phyloP scores from a whole-genome alignment of 768 basidiomycete species.

The Macrocybe gigantea region DNA sequence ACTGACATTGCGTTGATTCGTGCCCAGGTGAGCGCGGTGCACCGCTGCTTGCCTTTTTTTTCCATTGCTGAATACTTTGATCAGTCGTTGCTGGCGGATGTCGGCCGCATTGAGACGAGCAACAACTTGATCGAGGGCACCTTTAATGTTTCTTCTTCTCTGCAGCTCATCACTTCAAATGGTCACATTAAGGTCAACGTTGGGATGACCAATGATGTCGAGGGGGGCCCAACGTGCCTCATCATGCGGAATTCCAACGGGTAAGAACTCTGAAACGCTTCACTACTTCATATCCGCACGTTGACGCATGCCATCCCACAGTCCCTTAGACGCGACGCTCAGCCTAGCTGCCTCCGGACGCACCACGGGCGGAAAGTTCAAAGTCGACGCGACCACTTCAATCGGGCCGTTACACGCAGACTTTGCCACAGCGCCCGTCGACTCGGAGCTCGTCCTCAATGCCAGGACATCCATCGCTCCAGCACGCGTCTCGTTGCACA shows the following conservation, averaged over 20 bases:
- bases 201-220: neutral
- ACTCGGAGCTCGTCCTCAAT: neutral
- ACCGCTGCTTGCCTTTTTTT: no score
- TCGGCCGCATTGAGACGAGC: neutral
- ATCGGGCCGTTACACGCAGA: neutral
- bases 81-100: neutral
- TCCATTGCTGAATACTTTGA: no score
- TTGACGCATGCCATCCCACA: neutral
- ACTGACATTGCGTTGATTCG: no score
- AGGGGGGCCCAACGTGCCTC: neutral
- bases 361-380: neutral
- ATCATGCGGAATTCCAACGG: neutral
- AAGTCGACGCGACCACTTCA: neutral
- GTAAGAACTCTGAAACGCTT: neutral
- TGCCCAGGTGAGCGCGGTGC: no score
- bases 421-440: neutral
- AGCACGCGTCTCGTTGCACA: slow-evolving; percentile 7
- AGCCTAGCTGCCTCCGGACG: neutral
- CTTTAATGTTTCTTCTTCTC: neutral
- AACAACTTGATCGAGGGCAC: neutral
- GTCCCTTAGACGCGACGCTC: neutral
- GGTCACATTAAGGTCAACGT: neutral
- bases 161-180: neutral
- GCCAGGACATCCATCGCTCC: neutral
- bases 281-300: neutral